phyloP scores from a whole-genome alignment of 768 basidiomycete species.

The Boletus subparvulus region DNA sequence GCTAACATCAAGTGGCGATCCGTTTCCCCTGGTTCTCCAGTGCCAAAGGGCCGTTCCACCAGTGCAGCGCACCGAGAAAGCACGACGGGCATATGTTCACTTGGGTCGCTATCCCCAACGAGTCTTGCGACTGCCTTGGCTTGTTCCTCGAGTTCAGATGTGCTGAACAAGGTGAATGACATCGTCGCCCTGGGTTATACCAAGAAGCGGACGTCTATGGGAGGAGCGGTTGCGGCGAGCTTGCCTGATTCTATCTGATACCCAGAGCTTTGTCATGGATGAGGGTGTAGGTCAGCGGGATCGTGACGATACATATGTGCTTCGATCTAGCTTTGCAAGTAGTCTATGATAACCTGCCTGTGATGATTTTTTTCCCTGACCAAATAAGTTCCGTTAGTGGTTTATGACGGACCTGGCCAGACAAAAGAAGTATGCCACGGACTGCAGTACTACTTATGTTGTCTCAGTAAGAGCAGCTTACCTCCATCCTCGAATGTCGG shows the following conservation, averaged over 20 bases:
- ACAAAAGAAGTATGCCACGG: too few relatives aligned
- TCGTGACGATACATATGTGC: not conserved
- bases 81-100: constrained; percentile 5
- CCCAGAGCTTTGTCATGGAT: not conserved
- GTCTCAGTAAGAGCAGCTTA: too few relatives aligned
- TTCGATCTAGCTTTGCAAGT: not conserved
- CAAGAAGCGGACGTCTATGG: constrained; percentile 9
- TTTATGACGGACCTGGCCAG: too few relatives aligned
- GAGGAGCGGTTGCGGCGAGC: not conserved
- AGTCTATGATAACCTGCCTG: not conserved
- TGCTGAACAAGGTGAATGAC: constrained; percentile 35
- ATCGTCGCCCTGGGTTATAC: constrained; percentile 40
- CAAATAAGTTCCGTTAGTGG: too few relatives aligned
- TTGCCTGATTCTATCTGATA: not conserved
- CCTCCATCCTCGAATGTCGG: too few relatives aligned
- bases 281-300: not conserved
- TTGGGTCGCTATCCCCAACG: constrained; percentile 25
- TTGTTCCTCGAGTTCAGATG: constrained; percentile 24
- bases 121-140: constrained; percentile 22
- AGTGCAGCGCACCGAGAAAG: constrained; percentile 2
- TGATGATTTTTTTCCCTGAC: not conserved
- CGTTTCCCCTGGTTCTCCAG: constrained; percentile 8
- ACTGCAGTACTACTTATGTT: too few relatives aligned
- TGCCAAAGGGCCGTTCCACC: constrained; percentile 8
- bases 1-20: not conserved